Percentiles rank a stretch among this genome's conserved stretches.
Evolutionary conservation across 495 filamentous ascomycete genomes (phyloP).

Genomic region (Clohesyomyces aquaticus): DNA sequence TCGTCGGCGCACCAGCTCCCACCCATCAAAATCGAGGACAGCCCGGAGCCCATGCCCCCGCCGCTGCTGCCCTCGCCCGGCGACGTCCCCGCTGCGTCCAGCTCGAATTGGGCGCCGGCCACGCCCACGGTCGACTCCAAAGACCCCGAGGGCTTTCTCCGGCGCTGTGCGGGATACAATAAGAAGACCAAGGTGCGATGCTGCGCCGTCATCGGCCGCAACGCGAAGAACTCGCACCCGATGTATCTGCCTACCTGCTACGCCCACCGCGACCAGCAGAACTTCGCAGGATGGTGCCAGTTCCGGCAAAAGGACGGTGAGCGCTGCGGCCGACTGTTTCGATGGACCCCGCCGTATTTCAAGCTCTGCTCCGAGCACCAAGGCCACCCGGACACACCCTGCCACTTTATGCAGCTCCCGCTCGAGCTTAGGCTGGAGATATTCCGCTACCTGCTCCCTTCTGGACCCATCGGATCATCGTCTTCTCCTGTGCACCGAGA

Average conservation of each 20-base stretch:
- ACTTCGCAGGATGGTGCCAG: conserved; percentile 34
- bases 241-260: conserved; percentile 32
- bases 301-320: conserved; percentile 19
- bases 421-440: conserved; percentile 31
- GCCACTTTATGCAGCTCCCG: conserved; percentile 36
- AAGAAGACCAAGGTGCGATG: conserved; percentile 31
- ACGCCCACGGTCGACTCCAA: conserved; percentile 18
- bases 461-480: conserved; percentile 35
- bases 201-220: conserved; percentile 14
- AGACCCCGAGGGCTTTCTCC: conserved; percentile 31
- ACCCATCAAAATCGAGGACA: conserved; percentile 35
- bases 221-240: conserved; percentile 13
- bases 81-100: background rate
- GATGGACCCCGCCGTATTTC: conserved; percentile 36
- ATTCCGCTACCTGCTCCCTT: conserved; percentile 35
- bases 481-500: conserved; percentile 15
- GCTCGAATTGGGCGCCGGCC: background rate
- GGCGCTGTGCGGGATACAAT: conserved; percentile 32
- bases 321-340: conserved; percentile 34
- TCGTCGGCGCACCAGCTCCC: background rate
- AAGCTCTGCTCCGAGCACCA: conserved; percentile 34
- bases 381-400: conserved; percentile 35
- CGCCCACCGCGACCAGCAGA: conserved; percentile 28
- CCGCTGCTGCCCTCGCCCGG: background rate
- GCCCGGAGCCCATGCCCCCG: conserved; percentile 15